phyloP scores from a whole-genome alignment of 2,329 filamentous ascomycete genomes.

The Harringtonia aguacate region DNA sequence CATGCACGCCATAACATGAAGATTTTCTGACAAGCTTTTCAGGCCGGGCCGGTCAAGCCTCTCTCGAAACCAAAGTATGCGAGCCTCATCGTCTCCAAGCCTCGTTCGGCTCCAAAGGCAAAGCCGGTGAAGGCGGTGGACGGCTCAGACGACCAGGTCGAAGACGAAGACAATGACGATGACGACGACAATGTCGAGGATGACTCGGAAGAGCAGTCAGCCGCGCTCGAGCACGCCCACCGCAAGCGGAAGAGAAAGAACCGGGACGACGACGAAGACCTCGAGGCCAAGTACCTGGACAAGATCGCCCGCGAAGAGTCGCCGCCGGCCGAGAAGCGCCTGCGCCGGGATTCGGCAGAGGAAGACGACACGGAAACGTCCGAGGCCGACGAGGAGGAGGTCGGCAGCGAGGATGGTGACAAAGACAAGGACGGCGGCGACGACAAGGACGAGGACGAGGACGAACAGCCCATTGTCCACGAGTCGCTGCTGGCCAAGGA shows the following conservation, averaged over 20 bases:
- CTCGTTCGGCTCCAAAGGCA: not conserved
- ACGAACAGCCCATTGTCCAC: slow-evolving; percentile 38
- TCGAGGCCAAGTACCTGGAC: slow-evolving; percentile 60
- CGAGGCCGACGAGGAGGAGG: slow-evolving; percentile 37
- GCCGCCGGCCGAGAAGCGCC: slow-evolving; percentile 40
- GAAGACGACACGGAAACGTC: slow-evolving; percentile 21
- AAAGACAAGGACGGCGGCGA: slow-evolving; percentile 18
- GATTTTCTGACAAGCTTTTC: not conserved
- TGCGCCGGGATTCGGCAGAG: slow-evolving; percentile 30
- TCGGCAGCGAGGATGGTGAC: too few species aligned
- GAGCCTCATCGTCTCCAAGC: slow-evolving; percentile 7
- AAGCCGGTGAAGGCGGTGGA: slow-evolving; percentile 5
- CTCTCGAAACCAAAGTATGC: slow-evolving; percentile 35
- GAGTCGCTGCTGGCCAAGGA: slow-evolving; percentile 40
- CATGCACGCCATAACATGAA: not conserved
- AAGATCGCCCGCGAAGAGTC: slow-evolving; percentile 41
- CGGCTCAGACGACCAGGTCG: slow-evolving; percentile 1
- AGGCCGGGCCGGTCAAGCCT: slow-evolving; percentile 42
- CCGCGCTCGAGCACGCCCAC: slow-evolving; percentile 33
- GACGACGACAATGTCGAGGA: slow-evolving; percentile 4
- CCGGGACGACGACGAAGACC: slow-evolving; percentile 51
- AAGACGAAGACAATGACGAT: not conserved
- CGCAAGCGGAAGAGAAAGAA: slow-evolving; percentile 55
- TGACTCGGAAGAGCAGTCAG: slow-evolving; percentile 15
- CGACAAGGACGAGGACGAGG: slow-evolving; percentile 20